Evolutionary conservation across 2,329 filamentous ascomycete species (phyloP).

Genomic region (Arthrinium phaeospermum): DNA sequence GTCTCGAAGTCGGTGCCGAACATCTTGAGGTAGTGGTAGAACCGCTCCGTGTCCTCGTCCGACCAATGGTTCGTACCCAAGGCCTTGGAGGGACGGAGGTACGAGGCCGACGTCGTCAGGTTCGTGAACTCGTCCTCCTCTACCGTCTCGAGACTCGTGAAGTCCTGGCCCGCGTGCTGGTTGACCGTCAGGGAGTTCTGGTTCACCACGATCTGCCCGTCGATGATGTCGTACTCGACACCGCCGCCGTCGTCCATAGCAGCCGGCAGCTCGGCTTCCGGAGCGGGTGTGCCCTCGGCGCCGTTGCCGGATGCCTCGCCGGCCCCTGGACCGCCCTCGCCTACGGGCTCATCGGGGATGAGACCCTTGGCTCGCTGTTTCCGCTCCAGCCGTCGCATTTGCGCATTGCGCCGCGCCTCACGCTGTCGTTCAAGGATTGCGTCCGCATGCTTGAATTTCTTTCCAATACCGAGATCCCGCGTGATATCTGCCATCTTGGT

Average conservation of each 20-base stretch:
- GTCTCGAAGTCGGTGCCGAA: conserved; percentile 86
- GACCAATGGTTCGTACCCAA: conserved; percentile 72
- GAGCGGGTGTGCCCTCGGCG: conserved; percentile 27
- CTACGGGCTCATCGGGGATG: conserved; percentile 23
- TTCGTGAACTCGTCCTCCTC: conserved; percentile 82
- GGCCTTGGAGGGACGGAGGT: conserved; percentile 65
- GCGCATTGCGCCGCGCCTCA: conserved; percentile 40
- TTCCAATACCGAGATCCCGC: conserved; percentile 72
- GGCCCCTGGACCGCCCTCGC: conserved; percentile 27
- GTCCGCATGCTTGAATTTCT: conserved; percentile 75
- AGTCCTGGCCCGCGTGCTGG: conserved; percentile 64
- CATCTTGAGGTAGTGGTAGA: conserved; percentile 76
- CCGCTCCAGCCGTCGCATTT: conserved; percentile 48
- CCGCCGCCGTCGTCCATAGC: conserved; percentile 36
- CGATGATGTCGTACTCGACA: conserved; percentile 60
- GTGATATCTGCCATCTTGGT: conserved; percentile 77
- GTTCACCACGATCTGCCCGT: conserved; percentile 76
- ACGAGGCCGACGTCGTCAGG: conserved; percentile 72
- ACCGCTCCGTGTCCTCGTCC: conserved; percentile 72
- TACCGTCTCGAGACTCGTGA: conserved; percentile 60
- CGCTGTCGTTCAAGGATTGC: conserved; percentile 73
- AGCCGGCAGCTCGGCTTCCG: conserved; percentile 29
- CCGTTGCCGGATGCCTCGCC: conserved; percentile 32
- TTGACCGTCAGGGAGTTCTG: conserved; percentile 72
- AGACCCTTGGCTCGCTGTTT: conserved; percentile 39